Evolutionary conservation across 371 early-diverging fungal genomes (phyloP).

Genomic region (Rhizopus arrhizus): DNA sequence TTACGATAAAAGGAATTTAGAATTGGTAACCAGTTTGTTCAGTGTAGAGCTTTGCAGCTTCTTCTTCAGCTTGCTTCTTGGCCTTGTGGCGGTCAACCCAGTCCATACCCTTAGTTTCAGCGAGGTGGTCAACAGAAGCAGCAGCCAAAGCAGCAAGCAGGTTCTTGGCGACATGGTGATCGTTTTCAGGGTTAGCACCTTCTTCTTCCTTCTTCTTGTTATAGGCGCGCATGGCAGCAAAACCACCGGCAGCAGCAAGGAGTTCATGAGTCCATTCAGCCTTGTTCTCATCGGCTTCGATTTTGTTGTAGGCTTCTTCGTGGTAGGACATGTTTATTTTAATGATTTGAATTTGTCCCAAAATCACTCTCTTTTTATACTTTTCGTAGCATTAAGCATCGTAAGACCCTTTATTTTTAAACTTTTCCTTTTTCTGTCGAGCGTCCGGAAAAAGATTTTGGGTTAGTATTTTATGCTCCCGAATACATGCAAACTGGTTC

Average conservation of each 20-base stretch:
- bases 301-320: constrained; percentile 45
- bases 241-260: constrained; percentile 52
- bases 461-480: too few species aligned
- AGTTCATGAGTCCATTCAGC: constrained; percentile 47
- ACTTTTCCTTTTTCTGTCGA: neutral
- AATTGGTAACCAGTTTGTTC: constrained; percentile 31
- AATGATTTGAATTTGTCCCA: neutral
- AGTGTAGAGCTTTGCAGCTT: constrained; percentile 42
- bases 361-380: neutral
- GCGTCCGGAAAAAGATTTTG: neutral
- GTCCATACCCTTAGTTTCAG: constrained; percentile 50
- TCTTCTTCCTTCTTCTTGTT: constrained; percentile 34
- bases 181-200: constrained; percentile 16
- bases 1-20: constrained; percentile 7
- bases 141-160: constrained; percentile 45
- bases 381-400: neutral
- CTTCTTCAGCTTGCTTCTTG: constrained; percentile 47
- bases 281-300: constrained; percentile 26
- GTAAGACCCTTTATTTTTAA: neutral
- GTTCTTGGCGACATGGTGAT: constrained; percentile 48
- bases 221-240: constrained; percentile 45
- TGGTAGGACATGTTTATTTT: constrained; percentile 28
- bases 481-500: too few species aligned
- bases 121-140: constrained; percentile 34
- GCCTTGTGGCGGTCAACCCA: constrained; percentile 46